Conservation (phyloP, 1,284 basidiomycete genomes). For the Leucoagaricus sp. region DNA sequence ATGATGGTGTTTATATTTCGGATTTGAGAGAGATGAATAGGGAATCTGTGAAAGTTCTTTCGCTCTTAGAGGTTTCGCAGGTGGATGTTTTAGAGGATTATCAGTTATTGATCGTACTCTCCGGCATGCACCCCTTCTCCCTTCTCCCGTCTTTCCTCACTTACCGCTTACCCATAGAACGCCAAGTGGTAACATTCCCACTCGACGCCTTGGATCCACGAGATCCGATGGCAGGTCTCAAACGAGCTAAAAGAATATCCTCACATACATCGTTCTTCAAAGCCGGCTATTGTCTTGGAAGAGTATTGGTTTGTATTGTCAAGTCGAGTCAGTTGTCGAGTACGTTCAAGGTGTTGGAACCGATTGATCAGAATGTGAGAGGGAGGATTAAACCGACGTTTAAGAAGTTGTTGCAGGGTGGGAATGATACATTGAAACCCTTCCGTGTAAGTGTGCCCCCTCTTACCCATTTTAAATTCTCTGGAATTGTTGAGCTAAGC, state of each 20-base stretch:
- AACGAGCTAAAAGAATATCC: constrained; percentile 93
- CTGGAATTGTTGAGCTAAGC: too few species aligned
- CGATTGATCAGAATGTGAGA: constrained; percentile 88
- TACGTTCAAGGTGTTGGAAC: constrained; percentile 97
- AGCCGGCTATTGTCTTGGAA: constrained; percentile 89
- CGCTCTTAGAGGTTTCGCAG: constrained; percentile 88
- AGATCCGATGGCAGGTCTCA: constrained; percentile 90
- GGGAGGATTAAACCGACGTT: constrained; percentile 91
- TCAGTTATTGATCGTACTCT: constrained; percentile 92
- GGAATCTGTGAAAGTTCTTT: constrained; percentile 90
- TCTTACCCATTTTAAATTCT: constrained; percentile 7
- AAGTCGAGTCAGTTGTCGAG: constrained; percentile 94
- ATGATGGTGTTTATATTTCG: constrained; percentile 95
- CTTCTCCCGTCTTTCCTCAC: neutral
- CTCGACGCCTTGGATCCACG: constrained; percentile 90
- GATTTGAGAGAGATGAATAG: constrained; percentile 78
- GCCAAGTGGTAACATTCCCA: constrained; percentile 95
- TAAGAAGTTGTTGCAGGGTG: constrained; percentile 90
- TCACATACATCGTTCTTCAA: constrained; percentile 99
- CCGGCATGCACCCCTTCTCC: constrained; percentile 65
- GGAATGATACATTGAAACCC: constrained; percentile 91
- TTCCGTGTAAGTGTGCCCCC: constrained; percentile 91
- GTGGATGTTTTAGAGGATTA: constrained; percentile 97
- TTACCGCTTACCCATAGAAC: constrained; percentile 56
- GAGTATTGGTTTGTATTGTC: constrained; percentile 97